Base-by-base conservation (phyloP, 2,329 filamentous ascomycete species). In the Colletotrichum sojae region DNA sequence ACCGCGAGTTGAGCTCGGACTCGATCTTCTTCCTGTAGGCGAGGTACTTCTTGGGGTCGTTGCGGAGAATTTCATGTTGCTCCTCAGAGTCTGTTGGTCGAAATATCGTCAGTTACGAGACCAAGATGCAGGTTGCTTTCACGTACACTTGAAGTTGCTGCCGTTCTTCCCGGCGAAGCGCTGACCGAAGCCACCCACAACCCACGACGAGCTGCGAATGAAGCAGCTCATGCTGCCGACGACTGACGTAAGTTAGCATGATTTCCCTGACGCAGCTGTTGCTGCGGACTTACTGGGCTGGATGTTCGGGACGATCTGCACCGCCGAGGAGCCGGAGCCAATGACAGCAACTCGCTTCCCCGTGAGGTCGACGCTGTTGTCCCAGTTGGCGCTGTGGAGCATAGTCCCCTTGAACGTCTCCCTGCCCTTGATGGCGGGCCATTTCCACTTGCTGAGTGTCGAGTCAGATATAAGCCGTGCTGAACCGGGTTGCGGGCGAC, bases 1-100 rank as follows among this genome's bases (percentile, higher is more conserved):
- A 88, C 6, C 84, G 79, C 53, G 83, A 81, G 68, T 87, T 88
- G 16, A 88, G 78, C 27, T 83, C 85, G 1, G 81, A 75, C 69
- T 88, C 85, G 8, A 87, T 76, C 18, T 78, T 77, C 68, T 83
- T 86, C 27, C 86, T 81, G 72, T 87, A 88, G 6, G 77, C 74
- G 1, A 88, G 77, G 72, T 90, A 90, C 16, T 78, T 82, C 12
- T 84, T 78, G 0, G 89, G 86, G 70, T 90, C 71, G 45, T 86
- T 81, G 66, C 87, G 87, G 0, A 84, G 81, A 1, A 70, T 70
- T 13, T 86, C 81, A 5, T 83, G 79, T 55, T 88, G 81, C 27
- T 88, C 84, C 15, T 83, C 72, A 2, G 77, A 73, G 56, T 72
- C 71, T 73, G 13, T 0, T 40, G 3, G 3, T 16, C 18, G 22